Base-by-base conservation (phyloP, 768 basidiomycete species). In the Boletales sp. region DNA sequence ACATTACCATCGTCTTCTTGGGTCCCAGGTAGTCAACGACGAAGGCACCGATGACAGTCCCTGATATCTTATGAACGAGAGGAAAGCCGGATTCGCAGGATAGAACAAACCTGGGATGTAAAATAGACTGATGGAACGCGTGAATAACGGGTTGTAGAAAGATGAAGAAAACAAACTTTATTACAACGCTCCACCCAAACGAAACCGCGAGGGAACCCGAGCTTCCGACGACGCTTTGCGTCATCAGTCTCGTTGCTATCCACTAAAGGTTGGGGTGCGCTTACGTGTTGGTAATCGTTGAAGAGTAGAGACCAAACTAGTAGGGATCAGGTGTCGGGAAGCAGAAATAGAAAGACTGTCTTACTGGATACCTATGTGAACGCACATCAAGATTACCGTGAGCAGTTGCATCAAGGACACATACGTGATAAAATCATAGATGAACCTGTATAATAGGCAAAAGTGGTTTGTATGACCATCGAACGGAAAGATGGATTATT, bases 101-200 rank as follows among this genome's bases (percentile, higher is more conserved):
- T 12, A 29, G 4, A 24, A 9, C 54, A 14, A 17, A 61, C 83
- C 83, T 55, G 80, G 85, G n/a, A 87, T 76, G 59, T 87, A 84
- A 66, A 84, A 83, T 61, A 78, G 66, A 64, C 80, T 81, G 52
- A 21, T 14, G 41, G 48, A 45, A 43, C 3, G 17, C 10, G 3
- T 63, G 43, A 61, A 50, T 14, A 36, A 40, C 6, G 13, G 17
- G 7, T 10, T 17, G 19, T 24, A 40, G 30, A 43, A 45, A 15
- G 8, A 40, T 27, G 51, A 44, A 31, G 35, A 17, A 31, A 12
- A 56, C 79, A 39, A 65, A 89, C 89, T 89, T 87, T 72, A 92
- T 86, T 27, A 94, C 82, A 38, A 87, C 84, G 55, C 78, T 81
- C 93, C 91, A 94, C 15, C 91, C 91, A 53, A 94, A 83, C 12